phyloP scores from a whole-genome alignment of 140 eudicot species.

The Ambrosia hybrid region DNA sequence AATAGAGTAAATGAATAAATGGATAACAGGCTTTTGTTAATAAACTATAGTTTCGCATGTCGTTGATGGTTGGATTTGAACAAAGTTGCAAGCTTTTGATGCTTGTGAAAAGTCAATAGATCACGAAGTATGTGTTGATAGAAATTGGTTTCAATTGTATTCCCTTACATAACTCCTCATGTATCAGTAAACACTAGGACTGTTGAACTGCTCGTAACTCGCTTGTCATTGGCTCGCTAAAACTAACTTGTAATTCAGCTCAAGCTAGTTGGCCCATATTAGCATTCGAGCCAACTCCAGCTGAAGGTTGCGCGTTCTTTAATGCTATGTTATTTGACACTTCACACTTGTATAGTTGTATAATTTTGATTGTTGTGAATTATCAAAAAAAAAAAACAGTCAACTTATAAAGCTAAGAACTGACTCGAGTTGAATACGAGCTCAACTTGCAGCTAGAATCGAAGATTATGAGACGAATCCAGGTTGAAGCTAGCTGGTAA shows the following conservation, averaged over 20 bases:
- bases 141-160: not conserved
- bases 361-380: not conserved
- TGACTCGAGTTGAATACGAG: not conserved
- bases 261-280: not conserved
- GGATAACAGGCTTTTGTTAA: not conserved
- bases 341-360: too few relatives aligned
- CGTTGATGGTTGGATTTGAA: constrained; percentile 10
- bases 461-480: not conserved
- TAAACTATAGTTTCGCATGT: constrained; percentile 13
- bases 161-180: not conserved
- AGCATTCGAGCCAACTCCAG: not conserved
- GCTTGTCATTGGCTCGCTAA: not conserved
- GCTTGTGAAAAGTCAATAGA: constrained; percentile 17
- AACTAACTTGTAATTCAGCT: not conserved
- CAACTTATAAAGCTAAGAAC: not conserved
- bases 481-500: not conserved
- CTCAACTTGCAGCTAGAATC: not conserved
- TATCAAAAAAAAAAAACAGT: not conserved
- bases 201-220: not conserved
- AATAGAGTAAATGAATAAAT: constrained; percentile 23
- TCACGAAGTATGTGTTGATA: not conserved
- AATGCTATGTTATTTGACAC: not conserved
- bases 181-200: not conserved
- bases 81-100: constrained; percentile 19
- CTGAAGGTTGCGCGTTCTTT: not conserved